These are phyloP conservation scores for Globisporangium splendens DNA, from an alignment of 352 stramenopile species.

Conservation along the genomic window DNA sequence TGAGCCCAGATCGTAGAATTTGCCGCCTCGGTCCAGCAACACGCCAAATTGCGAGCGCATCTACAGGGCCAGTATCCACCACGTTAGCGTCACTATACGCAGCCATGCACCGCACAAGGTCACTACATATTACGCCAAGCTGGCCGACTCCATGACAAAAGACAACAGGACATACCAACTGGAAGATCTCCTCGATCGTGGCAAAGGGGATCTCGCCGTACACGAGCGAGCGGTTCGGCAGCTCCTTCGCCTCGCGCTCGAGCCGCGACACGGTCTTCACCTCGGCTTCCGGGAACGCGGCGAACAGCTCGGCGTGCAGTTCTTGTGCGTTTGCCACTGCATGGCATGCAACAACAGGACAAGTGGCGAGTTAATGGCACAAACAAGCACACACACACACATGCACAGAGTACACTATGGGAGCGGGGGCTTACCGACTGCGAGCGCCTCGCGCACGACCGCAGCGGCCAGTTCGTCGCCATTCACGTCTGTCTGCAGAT, in stretches of 20 bases:
- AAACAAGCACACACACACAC: no score
- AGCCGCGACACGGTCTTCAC: slow-evolving; percentile 58
- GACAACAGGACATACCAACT: slow-evolving; percentile 40
- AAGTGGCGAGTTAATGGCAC: no score
- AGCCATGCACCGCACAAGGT: background rate
- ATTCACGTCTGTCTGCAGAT: slow-evolving; percentile 5
- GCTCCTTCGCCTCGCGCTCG: slow-evolving; percentile 62
- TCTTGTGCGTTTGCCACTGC: slow-evolving; percentile 38
- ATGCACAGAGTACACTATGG: background rate
- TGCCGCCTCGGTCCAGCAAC: slow-evolving; percentile 54
- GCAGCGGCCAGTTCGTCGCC: slow-evolving; percentile 15
- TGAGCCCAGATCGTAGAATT: slow-evolving; percentile 70
- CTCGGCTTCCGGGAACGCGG: slow-evolving; percentile 34
- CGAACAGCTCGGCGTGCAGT: slow-evolving; percentile 51
- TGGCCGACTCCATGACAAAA: background rate
- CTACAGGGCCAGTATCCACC: slow-evolving; percentile 13
- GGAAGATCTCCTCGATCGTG: slow-evolving; percentile 54
- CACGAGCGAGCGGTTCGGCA: slow-evolving; percentile 57
- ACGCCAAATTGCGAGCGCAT: slow-evolving; percentile 59
- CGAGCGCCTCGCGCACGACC: slow-evolving; percentile 24
- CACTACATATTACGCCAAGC: background rate
- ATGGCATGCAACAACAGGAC: background rate
- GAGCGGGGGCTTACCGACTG: slow-evolving; percentile 12
- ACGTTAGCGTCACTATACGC: background rate
- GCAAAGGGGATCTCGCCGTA: slow-evolving; percentile 66